A percentile compares a stretch with the other conserved stretches of the same genome.
phyloP scores from a whole-genome alignment of 75 land plant species.

The Azolla pinnata region DNA sequence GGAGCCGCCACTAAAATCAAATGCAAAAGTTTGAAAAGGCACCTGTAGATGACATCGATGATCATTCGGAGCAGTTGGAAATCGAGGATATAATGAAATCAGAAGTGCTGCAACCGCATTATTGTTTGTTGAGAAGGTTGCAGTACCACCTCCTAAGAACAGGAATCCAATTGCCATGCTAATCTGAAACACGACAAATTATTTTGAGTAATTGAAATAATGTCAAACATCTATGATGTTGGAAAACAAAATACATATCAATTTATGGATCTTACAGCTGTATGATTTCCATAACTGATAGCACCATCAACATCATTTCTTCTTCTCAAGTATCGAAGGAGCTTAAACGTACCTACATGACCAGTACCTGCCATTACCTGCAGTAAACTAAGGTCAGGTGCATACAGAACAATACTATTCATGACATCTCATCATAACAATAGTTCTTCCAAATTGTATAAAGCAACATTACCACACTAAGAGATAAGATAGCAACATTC shows the following conservation, averaged over 20 bases:
- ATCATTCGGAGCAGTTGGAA: conserved; percentile 91
- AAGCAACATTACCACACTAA: conserved; percentile 58
- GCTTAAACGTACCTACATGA: conserved; percentile 67
- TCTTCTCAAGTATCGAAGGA: conserved; percentile 63
- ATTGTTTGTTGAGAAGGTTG: conserved; percentile 81
- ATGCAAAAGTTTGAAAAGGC: background rate
- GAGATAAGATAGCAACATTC: conserved; percentile 74
- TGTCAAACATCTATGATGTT: background rate
- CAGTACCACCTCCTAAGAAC: conserved; percentile 93
- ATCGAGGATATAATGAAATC: conserved; percentile 87
- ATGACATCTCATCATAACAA: background rate
- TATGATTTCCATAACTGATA: conserved; percentile 79
- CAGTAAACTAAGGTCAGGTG: background rate
- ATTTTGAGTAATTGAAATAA: too few species aligned
- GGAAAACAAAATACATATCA: background rate
- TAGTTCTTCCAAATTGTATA: conserved; percentile 1
- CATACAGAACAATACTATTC: background rate
- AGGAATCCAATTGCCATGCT: conserved; percentile 96
- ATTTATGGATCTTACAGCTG: conserved; percentile 61
- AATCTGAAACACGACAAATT: too few species aligned
- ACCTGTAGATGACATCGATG: conserved; percentile 98
- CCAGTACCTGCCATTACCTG: conserved; percentile 99
- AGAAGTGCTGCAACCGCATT: conserved; percentile 81
- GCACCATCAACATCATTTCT: conserved; percentile 76
- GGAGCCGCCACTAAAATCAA: background rate